Base-by-base conservation (phyloP, 345 rosid genomes). In the Noccaea caerulescens region DNA sequence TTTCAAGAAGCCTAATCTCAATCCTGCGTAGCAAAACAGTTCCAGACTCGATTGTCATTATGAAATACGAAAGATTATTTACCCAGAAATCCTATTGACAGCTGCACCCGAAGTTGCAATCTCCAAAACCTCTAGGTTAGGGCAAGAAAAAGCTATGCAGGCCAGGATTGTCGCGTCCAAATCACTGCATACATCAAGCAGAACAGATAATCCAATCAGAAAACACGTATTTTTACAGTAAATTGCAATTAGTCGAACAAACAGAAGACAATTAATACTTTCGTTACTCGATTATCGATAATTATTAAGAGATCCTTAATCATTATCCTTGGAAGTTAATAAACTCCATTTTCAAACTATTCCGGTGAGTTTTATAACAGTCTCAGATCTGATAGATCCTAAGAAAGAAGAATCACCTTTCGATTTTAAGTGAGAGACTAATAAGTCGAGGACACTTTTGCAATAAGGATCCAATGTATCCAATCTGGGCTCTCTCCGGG, bases 91-190 rank as follows among this genome's bases (percentile, higher is more conserved):
- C 56, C 99, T 76, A 80, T 90, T 95, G 66, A 83, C 85, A 8
- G 95, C 89, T 49, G 71, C 39, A 11, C 69, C 86, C 4, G 85
- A 83, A 20, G 69, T 82, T 32, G 81, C 78, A 55, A 89, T 84
- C 87, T 93, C 97, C 96, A 93, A 67, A 14, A 57, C 80, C 87
- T 90, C 96, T 84, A 95, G 76, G 70, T 79, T 79, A 38, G 99
- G 97, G 69, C 98, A 92, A 32, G 99, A 92, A 69, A 95, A 95
- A 0, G 97, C 98, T 81, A 95, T 86, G 77, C 97, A 95, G 2
- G 99, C 98, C 58, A 95, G 67, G 87, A 87, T 86, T 0, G 98
- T 90, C 13, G 98, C 87, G 61, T 95, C 98, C 30, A 90, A 77
- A 72, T 92, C 98, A 76, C 97, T 95, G 90, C 84, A 78, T 51